Evolutionary conservation across 2,329 filamentous ascomycete genomes (phyloP).

Genomic region (Hymenoscyphus fraxineus): DNA sequence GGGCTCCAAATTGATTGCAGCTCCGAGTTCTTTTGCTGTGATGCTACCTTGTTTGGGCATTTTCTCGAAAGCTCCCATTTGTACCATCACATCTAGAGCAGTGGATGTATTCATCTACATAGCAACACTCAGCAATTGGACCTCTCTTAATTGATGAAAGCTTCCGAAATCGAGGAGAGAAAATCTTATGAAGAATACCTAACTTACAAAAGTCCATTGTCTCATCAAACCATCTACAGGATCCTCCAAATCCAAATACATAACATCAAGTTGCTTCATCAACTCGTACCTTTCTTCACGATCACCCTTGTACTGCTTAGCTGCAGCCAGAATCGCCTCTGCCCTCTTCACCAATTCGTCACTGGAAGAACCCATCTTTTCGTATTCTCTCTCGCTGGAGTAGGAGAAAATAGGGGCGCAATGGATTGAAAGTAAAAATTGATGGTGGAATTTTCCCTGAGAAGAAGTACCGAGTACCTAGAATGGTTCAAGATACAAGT

Average conservation of each 20-base stretch:
- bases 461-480: background rate
- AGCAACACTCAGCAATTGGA: background rate
- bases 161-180: background rate
- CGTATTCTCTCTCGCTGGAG: background rate
- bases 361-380: conserved; percentile 6
- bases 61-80: conserved; percentile 24
- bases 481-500: background rate
- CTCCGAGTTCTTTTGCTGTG: conserved; percentile 22
- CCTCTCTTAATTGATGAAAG: background rate
- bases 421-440: background rate
- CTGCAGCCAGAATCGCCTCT: conserved; percentile 14
- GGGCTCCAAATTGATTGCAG: conserved; percentile 17
- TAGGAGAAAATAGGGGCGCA: background rate
- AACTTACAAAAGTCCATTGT: conserved; percentile 20
- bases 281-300: conserved; percentile 9
- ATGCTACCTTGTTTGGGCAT: conserved; percentile 24
- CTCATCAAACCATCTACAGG: conserved; percentile 17
- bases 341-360: conserved; percentile 13
- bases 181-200: too few species aligned
- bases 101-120: conserved; percentile 10
- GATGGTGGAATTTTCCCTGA: background rate
- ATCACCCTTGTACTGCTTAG: conserved; percentile 12
- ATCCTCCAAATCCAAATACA: conserved; percentile 15
- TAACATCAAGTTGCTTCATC: conserved; percentile 14
- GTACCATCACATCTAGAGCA: conserved; percentile 21